Evolutionary conservation across 164 flowering plant species (phyloP), one percentile per base, ranked within the genome.

Genomic region (Nelumbo lutea): DNA sequence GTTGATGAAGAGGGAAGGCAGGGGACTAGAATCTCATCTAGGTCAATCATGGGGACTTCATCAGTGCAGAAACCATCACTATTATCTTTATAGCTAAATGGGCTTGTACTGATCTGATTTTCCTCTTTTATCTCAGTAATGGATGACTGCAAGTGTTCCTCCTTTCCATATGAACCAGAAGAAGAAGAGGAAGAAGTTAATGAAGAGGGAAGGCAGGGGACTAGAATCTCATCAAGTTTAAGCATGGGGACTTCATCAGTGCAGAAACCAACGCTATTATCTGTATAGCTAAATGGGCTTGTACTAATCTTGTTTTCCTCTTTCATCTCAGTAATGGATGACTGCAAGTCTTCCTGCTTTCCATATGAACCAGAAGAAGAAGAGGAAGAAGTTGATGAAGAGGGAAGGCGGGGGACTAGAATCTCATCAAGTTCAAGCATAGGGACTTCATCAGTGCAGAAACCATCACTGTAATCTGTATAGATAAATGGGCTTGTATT

Each of bases 361-460:
- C 61, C 73, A 42, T 53, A 56, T 3, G 77, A 70, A 2, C 42
- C 64, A 38, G 81, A 80, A 62, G 78, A 72, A 44, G 76, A 70
- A 1, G 83, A 72, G 0, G 85, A 68, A 0, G 79, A 50, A 2
- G 76, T 63, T 27, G 80, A 68, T 4, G 87, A 77, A 13, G 79
- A 59, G 39, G 79, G 59, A 27, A 62, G 66, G 62, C 69, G 69
- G 8, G 84, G 74, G 50, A 80, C 83, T 5, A 84, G 69, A 39
- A 86, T 85, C 62, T 87, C 90, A 76, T 86, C 78, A 0, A 90
- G 88, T 57, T 86, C 75, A 65, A 85, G 75, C 40, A 88, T 40
- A 9, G 92, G 92, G 50, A 88, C 86, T 66, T 90, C 96, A 68
- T 90, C 92, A 7, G 81, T 80, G 79, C 87, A 79, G 70, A 86